phyloP scores from a whole-genome alignment of 2,329 filamentous ascomycete species.

The Penicillium janthinellum region DNA sequence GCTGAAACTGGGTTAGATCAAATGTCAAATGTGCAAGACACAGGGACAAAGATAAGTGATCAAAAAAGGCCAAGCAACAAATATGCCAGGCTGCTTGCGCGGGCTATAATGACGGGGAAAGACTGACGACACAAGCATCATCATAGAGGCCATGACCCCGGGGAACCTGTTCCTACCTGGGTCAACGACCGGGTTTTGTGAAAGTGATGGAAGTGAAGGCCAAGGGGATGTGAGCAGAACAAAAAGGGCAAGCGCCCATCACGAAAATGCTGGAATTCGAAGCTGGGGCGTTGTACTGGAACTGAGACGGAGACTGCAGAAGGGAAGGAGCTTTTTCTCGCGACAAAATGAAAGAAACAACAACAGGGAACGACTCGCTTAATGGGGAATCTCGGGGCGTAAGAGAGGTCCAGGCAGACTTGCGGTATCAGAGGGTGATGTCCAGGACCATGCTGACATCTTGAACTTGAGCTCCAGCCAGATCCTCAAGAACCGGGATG shows the following conservation, averaged over 20 bases:
- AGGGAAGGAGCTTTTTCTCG: slow-evolving; percentile 26
- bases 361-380: slow-evolving; percentile 29
- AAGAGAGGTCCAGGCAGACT: slow-evolving; percentile 30
- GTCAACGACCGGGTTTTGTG: slow-evolving; percentile 12
- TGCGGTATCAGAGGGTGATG: slow-evolving; percentile 63
- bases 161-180: slow-evolving; percentile 28
- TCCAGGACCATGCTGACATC: slow-evolving; percentile 98
- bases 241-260: slow-evolving; percentile 8
- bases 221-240: slow-evolving; percentile 10
- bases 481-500: slow-evolving; percentile 96
- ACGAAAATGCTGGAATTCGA: slow-evolving; percentile 5
- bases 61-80: neutral
- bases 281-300: slow-evolving; percentile 13
- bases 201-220: slow-evolving; percentile 14
- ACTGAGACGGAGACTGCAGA: slow-evolving; percentile 2
- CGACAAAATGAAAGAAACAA: slow-evolving; percentile 17
- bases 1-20: slow-evolving; percentile 25
- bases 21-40: slow-evolving; percentile 10
- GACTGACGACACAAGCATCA: slow-evolving; percentile 21
- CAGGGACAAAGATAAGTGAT: slow-evolving; percentile 1
- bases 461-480: slow-evolving; percentile 82
- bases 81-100: slow-evolving; percentile 15
- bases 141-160: slow-evolving; percentile 15
- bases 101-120: slow-evolving; percentile 9
- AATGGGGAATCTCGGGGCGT: slow-evolving; percentile 33